Evolutionary conservation across 495 filamentous ascomycete species (phyloP).

Genomic region (Physcia stellaris): DNA sequence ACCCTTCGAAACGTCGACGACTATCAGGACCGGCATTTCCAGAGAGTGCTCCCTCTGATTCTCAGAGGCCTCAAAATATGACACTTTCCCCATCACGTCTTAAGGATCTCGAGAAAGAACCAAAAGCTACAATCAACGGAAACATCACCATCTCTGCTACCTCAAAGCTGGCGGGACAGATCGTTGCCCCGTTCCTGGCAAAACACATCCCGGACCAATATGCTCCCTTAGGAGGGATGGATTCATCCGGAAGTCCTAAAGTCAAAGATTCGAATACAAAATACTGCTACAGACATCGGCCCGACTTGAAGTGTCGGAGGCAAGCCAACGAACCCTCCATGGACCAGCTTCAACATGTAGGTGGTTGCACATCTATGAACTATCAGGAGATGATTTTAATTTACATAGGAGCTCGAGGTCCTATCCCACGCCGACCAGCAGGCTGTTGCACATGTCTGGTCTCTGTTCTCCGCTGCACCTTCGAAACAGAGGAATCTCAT

Average conservation of each 20-base stretch:
- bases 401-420: slow-evolving; percentile 76
- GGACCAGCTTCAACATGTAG: slow-evolving; percentile 78
- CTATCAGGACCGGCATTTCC: no score
- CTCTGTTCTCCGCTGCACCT: slow-evolving; percentile 89
- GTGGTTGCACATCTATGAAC: slow-evolving; percentile 15
- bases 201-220: slow-evolving; percentile 79
- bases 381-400: no score
- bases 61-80: no score
- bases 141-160: slow-evolving; percentile 20
- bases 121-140: slow-evolving; percentile 5
- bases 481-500: slow-evolving; percentile 88
- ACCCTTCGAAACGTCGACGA: no score
- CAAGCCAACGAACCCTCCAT: slow-evolving; percentile 91
- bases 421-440: slow-evolving; percentile 76
- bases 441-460: slow-evolving; percentile 91
- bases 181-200: slow-evolving; percentile 67
- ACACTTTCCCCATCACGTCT: no score
- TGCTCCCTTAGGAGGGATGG: slow-evolving; percentile 44
- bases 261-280: slow-evolving; percentile 55
- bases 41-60: no score
- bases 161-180: slow-evolving; percentile 36
- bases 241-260: slow-evolving; percentile 31
- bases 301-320: slow-evolving; percentile 83
- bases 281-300: slow-evolving; percentile 91
- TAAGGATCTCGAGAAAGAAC: no score